Conservation (phyloP, 192 early-diverging fungal species). For the Borealophlyctis nickersoniae region DNA sequence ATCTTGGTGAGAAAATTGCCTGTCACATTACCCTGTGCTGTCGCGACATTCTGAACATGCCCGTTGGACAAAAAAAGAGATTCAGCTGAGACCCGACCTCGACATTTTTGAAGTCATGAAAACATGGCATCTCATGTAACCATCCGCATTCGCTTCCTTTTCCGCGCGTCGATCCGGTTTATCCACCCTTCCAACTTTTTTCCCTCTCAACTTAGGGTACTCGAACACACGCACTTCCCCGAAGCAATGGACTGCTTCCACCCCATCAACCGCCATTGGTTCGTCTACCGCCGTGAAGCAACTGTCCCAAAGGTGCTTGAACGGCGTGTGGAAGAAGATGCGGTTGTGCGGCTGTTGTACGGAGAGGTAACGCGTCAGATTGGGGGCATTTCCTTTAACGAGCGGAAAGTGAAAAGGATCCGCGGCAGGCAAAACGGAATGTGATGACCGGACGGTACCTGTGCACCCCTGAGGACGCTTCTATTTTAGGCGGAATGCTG, state of each 20-base stretch:
- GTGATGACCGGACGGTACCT: conserved; percentile 47
- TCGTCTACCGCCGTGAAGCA: conserved; percentile 52
- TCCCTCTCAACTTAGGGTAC: conserved; percentile 27
- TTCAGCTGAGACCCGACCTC: conserved; percentile 48
- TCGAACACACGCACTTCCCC: conserved; percentile 58
- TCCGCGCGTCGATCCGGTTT: conserved; percentile 1
- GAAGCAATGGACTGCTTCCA: conserved; percentile 46
- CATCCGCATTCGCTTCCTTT: background rate
- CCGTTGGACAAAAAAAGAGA: too few species aligned
- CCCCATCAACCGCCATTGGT: conserved; percentile 53
- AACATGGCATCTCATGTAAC: conserved; percentile 43
- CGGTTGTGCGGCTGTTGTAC: conserved; percentile 45
- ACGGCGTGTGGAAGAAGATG: conserved; percentile 26
- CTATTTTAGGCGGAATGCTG: conserved; percentile 45
- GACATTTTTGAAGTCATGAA: conserved; percentile 49
- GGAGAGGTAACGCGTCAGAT: conserved; percentile 42
- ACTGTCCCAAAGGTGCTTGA: conserved; percentile 37
- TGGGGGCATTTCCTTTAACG: conserved; percentile 1
- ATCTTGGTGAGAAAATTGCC: conserved; percentile 41
- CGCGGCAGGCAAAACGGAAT: conserved; percentile 59
- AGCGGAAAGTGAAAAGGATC: too few species aligned
- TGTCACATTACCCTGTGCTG: too few species aligned
- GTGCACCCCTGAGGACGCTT: conserved; percentile 45
- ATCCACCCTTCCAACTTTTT: too few species aligned
- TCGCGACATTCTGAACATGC: too few species aligned